Base-by-base conservation (phyloP, 1,284 basidiomycete species). In the Puccinia coronata region DNA sequence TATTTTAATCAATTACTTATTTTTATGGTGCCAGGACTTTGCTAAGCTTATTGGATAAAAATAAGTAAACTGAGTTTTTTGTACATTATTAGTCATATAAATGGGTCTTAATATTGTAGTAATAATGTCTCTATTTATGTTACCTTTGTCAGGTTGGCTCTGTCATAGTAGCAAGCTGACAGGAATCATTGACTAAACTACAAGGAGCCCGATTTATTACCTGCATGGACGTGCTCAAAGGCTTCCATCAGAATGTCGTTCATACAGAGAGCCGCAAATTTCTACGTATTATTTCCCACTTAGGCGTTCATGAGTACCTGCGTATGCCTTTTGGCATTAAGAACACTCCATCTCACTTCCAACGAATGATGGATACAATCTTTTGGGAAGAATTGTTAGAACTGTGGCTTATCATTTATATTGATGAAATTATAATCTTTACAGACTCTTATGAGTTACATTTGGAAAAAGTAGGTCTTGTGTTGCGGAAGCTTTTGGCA, bases 401-500 rank as follows among this genome's bases (percentile, higher is more conserved):
- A 57, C 28, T 47, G 2, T 55, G 63, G 41, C n/a, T 69, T 5
- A 53, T 78, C 0, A 51, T 78, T 2, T 78, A 78, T 41, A 78
- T 78, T 28, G 76, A 78, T 55, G 63, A 78, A 39, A 78, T 78
- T 25, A 70, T 69, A 0, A 55, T 78, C 1, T 78, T 51, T 34
- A 20, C 23, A 20, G 25, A 78, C 0, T 14, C 1, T 16, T 67
- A 43, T 41, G 49, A 78, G 0, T 47, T 69, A 1, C 63, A 78
- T 43, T 6, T 65, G 6, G 8, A 55, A 0, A 31, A 23, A 47
- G 18, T 69, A n/a, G 31, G 9, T 1, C n/a, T 34, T 16, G 63
- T 67, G 2, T 28, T 77, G 6, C 11, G 47, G 8, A 77, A 31
- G 53, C 23, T 77, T 12, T 36, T 34, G 9, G 16, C 49, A 4